Base-by-base conservation (phyloP, 495 filamentous ascomycete genomes). In the Tetracladium setigerum region DNA sequence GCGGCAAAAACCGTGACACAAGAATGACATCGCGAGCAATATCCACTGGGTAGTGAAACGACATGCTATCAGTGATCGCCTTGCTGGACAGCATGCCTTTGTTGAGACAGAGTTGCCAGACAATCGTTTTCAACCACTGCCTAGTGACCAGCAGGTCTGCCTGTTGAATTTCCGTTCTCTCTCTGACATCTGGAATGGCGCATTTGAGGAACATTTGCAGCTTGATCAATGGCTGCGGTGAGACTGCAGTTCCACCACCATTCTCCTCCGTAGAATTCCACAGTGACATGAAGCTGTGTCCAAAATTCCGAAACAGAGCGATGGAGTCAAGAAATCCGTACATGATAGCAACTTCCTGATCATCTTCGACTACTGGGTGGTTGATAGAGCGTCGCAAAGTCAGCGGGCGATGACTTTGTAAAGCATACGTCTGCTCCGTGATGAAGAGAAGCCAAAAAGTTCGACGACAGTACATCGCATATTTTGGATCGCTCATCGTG, bases 101-200 rank as follows among this genome's bases (percentile, higher is more conserved):
- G 1, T 61, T 68, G 63, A 79, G 74, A 7, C 76, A 77, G 16
- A 77, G 59, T 39, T 73, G 77, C 78, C 78, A 82, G 49, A 79
- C 71, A 52, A 79, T 73, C 0, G 73, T 65, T 17, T 74, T 69
- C 0, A 82, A 64, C 78, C 78, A 82, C 50, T 82, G 77, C 45
- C 73, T 72, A 2, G 73, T 81, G 49, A 79, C 69, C 39, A 74
- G 62, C 11, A 81, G 68, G 54, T 82, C 77, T 11, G 77, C 74
- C 34, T 72, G 71, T 46, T 82, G 76, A 33, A 71, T 74, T 30
- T 52, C 41, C 13, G 49, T 48, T 14, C 45, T 36, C 27, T 42
- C 30, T 8, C 19, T 15, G 9, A 52, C 49, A 27, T 52, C 18
- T 16, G 49, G 49, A 27, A 52, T 40, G 6, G 49, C 34, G 24